Conservation (phyloP, 2,329 filamentous ascomycete genomes). For the Cyphellophora attinorum region DNA sequence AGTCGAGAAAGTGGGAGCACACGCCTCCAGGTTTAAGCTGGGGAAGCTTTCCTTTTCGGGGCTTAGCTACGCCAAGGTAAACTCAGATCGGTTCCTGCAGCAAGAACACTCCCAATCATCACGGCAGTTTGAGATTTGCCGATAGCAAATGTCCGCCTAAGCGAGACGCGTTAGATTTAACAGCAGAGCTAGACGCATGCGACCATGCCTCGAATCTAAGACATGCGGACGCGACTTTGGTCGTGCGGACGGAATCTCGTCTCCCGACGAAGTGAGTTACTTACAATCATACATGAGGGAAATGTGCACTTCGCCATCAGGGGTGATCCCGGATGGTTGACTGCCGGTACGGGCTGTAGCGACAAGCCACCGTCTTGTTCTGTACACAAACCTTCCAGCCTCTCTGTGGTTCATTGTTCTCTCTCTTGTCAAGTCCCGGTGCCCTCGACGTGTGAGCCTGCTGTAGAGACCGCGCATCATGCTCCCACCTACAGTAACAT, state of each 20-base stretch:
- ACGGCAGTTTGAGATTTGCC: slow-evolving; percentile 9
- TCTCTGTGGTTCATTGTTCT: slow-evolving; percentile 7
- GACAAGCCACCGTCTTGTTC: slow-evolving; percentile 9
- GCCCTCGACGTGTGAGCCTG: slow-evolving; percentile 8
- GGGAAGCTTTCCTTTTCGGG: slow-evolving; percentile 7
- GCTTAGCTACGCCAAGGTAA: slow-evolving; percentile 5
- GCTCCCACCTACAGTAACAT: slow-evolving; percentile 11
- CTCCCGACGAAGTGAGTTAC: slow-evolving; percentile 7
- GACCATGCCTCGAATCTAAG: slow-evolving; percentile 7
- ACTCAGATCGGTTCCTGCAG: slow-evolving; percentile 8
- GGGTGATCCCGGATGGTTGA: slow-evolving; percentile 6
- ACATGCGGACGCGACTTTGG: slow-evolving; percentile 8
- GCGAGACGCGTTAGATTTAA: slow-evolving; percentile 7
- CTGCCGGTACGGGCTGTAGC: slow-evolving; percentile 5
- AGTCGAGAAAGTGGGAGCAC: slow-evolving; percentile 7
- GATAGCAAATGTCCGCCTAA: slow-evolving; percentile 5
- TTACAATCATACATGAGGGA: slow-evolving; percentile 6
- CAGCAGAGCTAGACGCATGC: slow-evolving; percentile 1
- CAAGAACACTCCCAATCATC: slow-evolving; percentile 9
- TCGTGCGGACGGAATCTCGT: slow-evolving; percentile 7
- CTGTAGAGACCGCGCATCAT: slow-evolving; percentile 12
- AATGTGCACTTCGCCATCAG: slow-evolving; percentile 7
- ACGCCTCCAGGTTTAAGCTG: slow-evolving; percentile 7
- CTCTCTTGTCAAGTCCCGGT: slow-evolving; percentile 8
- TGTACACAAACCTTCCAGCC: slow-evolving; percentile 8